Percentiles rank a stretch among this genome's conserved stretches.
Conservation (phyloP, 1,284 basidiomycete genomes). For the Rhodotorula sp. region DNA sequence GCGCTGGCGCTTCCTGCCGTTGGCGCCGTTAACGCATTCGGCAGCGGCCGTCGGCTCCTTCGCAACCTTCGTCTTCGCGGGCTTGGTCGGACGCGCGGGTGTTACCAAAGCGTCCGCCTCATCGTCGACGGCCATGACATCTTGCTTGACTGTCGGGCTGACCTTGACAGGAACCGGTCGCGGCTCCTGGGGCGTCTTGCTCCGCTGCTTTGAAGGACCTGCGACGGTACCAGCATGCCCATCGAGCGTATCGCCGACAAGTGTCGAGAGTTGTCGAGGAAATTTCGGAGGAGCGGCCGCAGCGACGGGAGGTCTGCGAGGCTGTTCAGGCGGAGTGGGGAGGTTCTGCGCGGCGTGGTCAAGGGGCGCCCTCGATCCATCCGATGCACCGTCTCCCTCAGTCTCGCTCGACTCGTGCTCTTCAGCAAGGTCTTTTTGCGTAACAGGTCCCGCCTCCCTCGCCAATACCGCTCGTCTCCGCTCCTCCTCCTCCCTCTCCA, state of each 20-base stretch:
- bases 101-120: neutral
- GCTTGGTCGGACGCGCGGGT: neutral
- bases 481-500: conserved; percentile 15
- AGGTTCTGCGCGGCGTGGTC: neutral
- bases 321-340: too few species aligned
- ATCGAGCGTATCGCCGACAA: neutral
- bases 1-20: neutral
- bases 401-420: neutral
- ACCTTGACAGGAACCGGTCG: neutral
- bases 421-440: neutral
- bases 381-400: neutral
- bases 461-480: neutral
- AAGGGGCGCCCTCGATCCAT: neutral
- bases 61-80: neutral
- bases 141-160: neutral
- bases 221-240: too few species aligned
- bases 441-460: neutral
- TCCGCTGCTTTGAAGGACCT: conserved; percentile 46
- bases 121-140: conserved; percentile 2
- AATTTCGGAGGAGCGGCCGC: too few species aligned
- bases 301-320: too few species aligned
- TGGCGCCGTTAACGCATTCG: neutral
- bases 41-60: neutral
- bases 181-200: neutral
- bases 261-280: too few species aligned